Evolutionary conservation across 2,329 filamentous ascomycete genomes (phyloP), one percentile per base, ranked within the genome.

Genomic region (Diaporthe batatas): DNA sequence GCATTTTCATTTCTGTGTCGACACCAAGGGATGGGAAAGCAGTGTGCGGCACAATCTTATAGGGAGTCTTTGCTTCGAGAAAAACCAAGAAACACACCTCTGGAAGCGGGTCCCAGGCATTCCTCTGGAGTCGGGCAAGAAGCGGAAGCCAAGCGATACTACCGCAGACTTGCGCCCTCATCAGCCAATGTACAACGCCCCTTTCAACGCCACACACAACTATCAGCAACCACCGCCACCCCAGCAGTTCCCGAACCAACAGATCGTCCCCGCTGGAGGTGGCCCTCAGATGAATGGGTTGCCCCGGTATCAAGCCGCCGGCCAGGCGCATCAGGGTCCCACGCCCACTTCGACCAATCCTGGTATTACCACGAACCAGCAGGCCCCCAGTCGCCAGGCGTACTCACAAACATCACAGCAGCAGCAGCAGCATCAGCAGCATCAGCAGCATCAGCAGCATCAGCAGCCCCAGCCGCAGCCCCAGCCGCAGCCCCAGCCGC

Each of bases 1-100:
- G 12, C 90, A 86, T 84, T 91, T 89, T 75, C 88, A 87, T 76
- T 91, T 91, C 77, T 84, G 83, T 70, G 88, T 88, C 23, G 88
- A 89, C 77, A 91, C 89, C 7, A 91, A 90, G 78, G 89, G 89
- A n/a, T 91, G 89, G 89, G 89, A 91, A 79, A 91, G 89, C 76
- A 91, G 88, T 76, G 89, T 91, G n/a, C 87, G 89, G 0, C 89
- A 91, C 76, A 91, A 91, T 72, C 84, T 91, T 36, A 90, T 91
- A 75, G 89, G 88, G 2, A 91, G 91, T 78, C 87, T 88, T 75
- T 89, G 88, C 8, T 91, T 91, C 78, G 84, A 83, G 75, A 91
- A 91, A 79, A 86, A 88, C 74, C 87, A 90, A 49, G 84, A 85
- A 36, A 88, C 86, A 1, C 85, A 87, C 55, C 81, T 89, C 25